Evolutionary conservation across 169 alveolate genomes (phyloP).

Genomic region (Plasmodium coatneyi): DNA sequence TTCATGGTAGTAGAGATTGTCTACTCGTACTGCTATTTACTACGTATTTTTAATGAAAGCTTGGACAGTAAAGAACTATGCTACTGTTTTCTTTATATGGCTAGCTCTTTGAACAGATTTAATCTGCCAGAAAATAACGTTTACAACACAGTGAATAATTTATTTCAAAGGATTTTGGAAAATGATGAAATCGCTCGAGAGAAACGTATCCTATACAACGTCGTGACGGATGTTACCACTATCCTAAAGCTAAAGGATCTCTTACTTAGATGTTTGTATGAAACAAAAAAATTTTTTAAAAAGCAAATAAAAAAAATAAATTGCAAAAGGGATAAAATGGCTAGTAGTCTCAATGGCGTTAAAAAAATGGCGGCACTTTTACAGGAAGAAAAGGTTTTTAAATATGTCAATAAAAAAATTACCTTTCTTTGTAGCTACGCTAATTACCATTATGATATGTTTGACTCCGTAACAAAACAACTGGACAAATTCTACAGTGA

Average conservation of each 20-base stretch:
- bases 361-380: not conserved
- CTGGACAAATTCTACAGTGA: conserved; percentile 36
- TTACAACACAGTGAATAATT: conserved; percentile 17
- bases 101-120: conserved; percentile 24
- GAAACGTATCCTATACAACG: conserved; percentile 44
- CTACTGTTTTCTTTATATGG: conserved; percentile 26
- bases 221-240: conserved; percentile 38
- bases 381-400: conserved; percentile 49
- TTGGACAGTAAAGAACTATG: conserved; percentile 27
- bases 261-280: conserved; percentile 51
- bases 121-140: conserved; percentile 38
- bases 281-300: conserved; percentile 38
- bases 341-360: not conserved
- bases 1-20: conserved; percentile 47
- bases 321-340: not conserved
- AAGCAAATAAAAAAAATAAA: conserved; percentile 41
- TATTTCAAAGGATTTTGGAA: conserved; percentile 55
- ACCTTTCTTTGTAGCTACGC: conserved; percentile 55
- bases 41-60: conserved; percentile 46
- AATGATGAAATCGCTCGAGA: conserved; percentile 68
- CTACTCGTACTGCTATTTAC: conserved; percentile 53
- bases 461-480: conserved; percentile 7
- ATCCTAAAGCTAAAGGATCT: conserved; percentile 48
- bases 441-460: conserved; percentile 53
- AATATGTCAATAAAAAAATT: conserved; percentile 50